Evolutionary conservation across 2,329 filamentous ascomycete genomes (phyloP).

Genomic region (Stagonosporopsis cucurbitacearum): DNA sequence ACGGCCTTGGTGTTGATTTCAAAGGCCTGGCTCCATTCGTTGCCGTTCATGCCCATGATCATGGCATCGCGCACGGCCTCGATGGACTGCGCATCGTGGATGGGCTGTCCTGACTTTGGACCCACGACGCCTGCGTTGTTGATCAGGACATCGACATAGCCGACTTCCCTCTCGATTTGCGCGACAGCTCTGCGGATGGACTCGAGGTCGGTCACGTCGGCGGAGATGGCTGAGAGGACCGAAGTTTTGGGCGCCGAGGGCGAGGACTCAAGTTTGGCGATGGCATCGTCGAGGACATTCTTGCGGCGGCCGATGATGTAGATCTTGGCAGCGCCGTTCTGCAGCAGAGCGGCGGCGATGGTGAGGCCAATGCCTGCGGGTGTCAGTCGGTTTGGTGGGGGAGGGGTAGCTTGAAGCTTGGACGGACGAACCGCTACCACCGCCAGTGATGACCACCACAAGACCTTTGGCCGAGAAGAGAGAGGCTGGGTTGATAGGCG

Average conservation of each 20-base stretch:
- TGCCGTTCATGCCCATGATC: constrained; percentile 43
- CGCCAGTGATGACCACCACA: constrained; percentile 52
- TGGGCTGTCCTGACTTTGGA: constrained; percentile 50
- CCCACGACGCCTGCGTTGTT: constrained; percentile 60
- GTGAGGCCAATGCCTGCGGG: constrained; percentile 48
- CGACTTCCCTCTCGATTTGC: constrained; percentile 51
- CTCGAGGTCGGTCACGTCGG: constrained; percentile 52
- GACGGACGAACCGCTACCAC: constrained; percentile 47
- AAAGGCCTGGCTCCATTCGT: constrained; percentile 47
- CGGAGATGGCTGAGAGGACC: constrained; percentile 51
- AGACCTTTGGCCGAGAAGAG: constrained; percentile 52
- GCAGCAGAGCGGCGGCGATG: constrained; percentile 52
- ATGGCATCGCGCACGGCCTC: constrained; percentile 50
- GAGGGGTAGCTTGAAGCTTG: constrained; percentile 37
- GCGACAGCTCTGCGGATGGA: constrained; percentile 52
- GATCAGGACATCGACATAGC: constrained; percentile 60
- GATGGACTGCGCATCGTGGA: constrained; percentile 54
- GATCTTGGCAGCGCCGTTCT: constrained; percentile 51
- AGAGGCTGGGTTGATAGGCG: constrained; percentile 40
- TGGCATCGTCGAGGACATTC: constrained; percentile 51
- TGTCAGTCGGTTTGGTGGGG: constrained; percentile 19
- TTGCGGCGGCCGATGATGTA: constrained; percentile 55
- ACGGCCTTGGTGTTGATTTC: constrained; percentile 56
- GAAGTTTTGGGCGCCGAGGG: constrained; percentile 34
- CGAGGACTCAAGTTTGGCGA: constrained; percentile 40